These are phyloP conservation scores for Stromatinia cepivora DNA, from an alignment of 2,329 filamentous ascomycete genomes.

Conservation along the genomic window DNA sequence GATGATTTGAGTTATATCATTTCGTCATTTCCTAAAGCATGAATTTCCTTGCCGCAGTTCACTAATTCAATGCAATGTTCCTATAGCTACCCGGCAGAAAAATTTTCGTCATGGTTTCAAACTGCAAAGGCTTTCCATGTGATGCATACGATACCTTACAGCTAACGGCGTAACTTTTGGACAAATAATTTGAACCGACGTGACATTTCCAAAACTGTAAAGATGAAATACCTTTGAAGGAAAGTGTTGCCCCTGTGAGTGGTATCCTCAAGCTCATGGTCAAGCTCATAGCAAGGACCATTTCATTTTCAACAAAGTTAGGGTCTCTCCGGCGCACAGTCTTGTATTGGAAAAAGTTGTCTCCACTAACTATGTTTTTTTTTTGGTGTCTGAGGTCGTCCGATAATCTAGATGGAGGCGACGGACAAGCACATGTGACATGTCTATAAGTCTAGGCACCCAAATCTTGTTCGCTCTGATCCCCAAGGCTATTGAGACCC, in stretches of 20 bases:
- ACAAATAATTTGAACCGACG: not conserved
- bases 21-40: conserved; percentile 6
- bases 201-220: not conserved
- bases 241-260: not conserved
- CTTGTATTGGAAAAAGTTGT: conserved; percentile 10
- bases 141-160: not conserved
- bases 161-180: not conserved
- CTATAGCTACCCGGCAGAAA: not conserved
- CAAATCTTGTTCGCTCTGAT: not conserved
- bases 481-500: conserved; percentile 3
- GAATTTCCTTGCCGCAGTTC: not conserved
- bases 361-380: conserved; percentile 4
- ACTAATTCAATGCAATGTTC: not conserved
- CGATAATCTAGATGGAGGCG: not conserved
- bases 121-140: not conserved
- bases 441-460: conserved; percentile 5
- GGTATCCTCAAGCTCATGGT: not conserved
- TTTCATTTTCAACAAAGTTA: not conserved
- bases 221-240: not conserved
- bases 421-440: not conserved
- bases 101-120: not conserved
- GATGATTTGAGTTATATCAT: not conserved
- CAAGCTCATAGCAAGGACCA: not conserved
- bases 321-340: not conserved
- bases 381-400: conserved; percentile 1